Percentiles rank a stretch among this genome's conserved stretches.
phyloP scores from a whole-genome alignment of 306 rosid genomes.

The Vachellia pachyceras region DNA sequence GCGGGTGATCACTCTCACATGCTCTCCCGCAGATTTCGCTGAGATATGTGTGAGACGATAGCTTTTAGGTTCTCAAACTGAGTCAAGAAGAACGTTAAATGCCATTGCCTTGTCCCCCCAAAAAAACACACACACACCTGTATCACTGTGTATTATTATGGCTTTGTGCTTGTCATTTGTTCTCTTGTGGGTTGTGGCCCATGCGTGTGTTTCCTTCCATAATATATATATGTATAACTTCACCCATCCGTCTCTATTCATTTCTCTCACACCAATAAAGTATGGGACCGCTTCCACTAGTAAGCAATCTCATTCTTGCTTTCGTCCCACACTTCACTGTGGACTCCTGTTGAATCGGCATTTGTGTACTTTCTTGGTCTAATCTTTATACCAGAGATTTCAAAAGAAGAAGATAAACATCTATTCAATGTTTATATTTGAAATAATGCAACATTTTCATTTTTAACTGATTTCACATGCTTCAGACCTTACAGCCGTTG shows the following conservation, averaged over 20 bases:
- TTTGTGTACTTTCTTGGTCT: not conserved
- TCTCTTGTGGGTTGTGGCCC: constrained; percentile 38
- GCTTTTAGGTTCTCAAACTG: constrained; percentile 40
- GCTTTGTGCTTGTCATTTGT: constrained; percentile 50
- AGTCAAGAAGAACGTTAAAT: constrained; percentile 26
- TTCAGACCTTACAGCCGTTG: too few relatives aligned
- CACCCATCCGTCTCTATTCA: too few relatives aligned
- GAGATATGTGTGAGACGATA: constrained; percentile 33
- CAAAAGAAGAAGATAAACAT: not conserved
- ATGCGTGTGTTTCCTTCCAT: constrained; percentile 12
- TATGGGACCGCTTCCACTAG: constrained; percentile 2
- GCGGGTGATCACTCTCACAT: constrained; percentile 76
- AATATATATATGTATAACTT: too few relatives aligned
- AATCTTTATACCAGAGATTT: not conserved
- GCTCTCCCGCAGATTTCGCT: constrained; percentile 83
- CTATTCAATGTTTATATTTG: not conserved
- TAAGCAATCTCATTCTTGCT: constrained; percentile 20
- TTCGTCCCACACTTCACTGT: not conserved
- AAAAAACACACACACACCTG: too few relatives aligned
- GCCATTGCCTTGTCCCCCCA: not conserved
- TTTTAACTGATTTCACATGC: not conserved
- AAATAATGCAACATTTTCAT: not conserved
- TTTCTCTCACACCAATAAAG: too few relatives aligned
- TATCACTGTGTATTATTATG: not conserved
- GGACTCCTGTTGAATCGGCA: not conserved